These are phyloP conservation scores for Smithsoniella earleae DNA, from an alignment of 163 green algal genomes.

Conservation along the genomic window DNA sequence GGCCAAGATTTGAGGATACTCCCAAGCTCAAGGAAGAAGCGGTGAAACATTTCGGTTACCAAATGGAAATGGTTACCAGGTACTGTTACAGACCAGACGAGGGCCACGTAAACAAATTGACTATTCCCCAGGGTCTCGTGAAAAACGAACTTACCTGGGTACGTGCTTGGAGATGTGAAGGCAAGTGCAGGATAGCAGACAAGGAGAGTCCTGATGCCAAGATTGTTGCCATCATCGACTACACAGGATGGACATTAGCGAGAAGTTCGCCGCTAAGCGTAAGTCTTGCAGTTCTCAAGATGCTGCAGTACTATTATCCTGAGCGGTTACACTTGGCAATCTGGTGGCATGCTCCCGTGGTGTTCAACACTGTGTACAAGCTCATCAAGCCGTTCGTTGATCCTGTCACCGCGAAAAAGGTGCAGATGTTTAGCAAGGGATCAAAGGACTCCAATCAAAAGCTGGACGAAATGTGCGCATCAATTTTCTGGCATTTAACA, in stretches of 20 bases:
- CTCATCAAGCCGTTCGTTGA: constrained; percentile 22
- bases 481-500: too few species aligned
- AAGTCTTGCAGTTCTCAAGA: constrained; percentile 1
- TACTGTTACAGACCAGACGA: neutral
- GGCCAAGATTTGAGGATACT: neutral
- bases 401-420: neutral
- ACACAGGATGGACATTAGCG: neutral
- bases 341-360: constrained; percentile 1
- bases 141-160: too few species aligned
- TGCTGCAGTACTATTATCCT: constrained; percentile 27
- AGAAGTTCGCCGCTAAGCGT: constrained; percentile 3
- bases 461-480: neutral
- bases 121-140: too few species aligned
- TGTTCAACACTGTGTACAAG: constrained; percentile 8
- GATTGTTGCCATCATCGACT: constrained; percentile 24
- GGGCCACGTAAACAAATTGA: too few species aligned
- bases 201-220: neutral
- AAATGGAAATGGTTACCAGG: constrained; percentile 23
- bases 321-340: neutral
- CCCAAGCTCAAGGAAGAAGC: neutral
- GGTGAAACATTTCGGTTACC: constrained; percentile 8
- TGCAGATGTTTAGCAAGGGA: neutral
- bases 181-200: constrained; percentile 13
- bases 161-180: neutral
- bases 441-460: neutral